Conservation (phyloP, 345 rosid species). For the Psidium friedrichsthalianum region DNA sequence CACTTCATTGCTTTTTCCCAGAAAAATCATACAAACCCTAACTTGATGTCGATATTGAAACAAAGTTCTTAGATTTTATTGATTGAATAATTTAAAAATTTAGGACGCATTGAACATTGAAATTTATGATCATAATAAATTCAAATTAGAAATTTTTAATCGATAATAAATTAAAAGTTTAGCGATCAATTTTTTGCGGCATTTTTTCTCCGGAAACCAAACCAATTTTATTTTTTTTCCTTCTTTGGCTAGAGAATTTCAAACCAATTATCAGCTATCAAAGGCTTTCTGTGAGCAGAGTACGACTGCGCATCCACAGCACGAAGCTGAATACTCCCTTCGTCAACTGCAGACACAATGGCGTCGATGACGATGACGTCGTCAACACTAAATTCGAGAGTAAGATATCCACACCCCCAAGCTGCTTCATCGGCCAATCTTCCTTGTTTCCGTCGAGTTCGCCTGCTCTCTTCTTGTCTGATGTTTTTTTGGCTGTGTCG, state of each 20-base stretch:
- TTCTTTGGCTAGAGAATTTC: background rate
- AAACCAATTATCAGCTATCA: background rate
- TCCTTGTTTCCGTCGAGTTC: background rate
- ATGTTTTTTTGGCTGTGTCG: background rate
- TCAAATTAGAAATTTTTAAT: too few relatives aligned
- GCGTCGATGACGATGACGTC: background rate
- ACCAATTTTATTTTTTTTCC: background rate
- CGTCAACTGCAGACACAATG: background rate
- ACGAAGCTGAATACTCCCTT: too few relatives aligned
- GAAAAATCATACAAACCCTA: too few relatives aligned
- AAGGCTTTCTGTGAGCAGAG: background rate
- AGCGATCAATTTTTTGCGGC: too few relatives aligned
- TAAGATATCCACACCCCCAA: background rate
- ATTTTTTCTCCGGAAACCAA: background rate
- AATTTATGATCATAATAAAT: too few relatives aligned
- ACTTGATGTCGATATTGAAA: too few relatives aligned
- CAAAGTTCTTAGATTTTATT: too few relatives aligned
- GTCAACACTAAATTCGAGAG: background rate
- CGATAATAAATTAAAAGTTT: too few relatives aligned
- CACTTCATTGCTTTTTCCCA: too few relatives aligned
- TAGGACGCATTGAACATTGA: too few relatives aligned
- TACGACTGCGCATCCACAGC: background rate
- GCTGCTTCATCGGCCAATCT: background rate
- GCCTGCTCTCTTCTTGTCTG: background rate
- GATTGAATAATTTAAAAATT: too few relatives aligned